A percentile compares a stretch with the other conserved stretches of the same genome.
Conservation (phyloP, 768 basidiomycete species). For the Boletus rubroflammeus region DNA sequence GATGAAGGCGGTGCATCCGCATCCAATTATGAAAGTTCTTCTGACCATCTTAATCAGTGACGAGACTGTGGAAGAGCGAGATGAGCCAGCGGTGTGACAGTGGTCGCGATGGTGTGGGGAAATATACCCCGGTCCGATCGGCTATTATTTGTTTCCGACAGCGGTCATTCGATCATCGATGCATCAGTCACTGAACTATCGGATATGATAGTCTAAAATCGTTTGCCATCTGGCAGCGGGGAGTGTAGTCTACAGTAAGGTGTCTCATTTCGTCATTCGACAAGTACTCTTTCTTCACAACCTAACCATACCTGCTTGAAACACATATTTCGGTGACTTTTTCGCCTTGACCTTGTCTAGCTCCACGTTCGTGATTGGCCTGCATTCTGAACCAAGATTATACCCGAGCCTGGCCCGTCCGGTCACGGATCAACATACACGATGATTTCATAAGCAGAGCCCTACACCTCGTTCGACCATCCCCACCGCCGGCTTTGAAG, state of each 20-base stretch:
- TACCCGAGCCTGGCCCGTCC: conserved; percentile 63
- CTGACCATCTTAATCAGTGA: conserved; percentile 4
- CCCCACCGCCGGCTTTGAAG: conserved; percentile 54
- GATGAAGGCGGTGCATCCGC: conserved; percentile 19
- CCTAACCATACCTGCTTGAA: conserved; percentile 30
- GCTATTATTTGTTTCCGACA: neutral
- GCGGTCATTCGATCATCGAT: too few species aligned
- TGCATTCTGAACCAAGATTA: conserved; percentile 69
- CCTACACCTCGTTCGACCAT: conserved; percentile 58
- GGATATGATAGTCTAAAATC: neutral
- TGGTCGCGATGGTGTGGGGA: neutral
- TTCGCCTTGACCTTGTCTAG: conserved; percentile 73
- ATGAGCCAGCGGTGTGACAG: too few species aligned
- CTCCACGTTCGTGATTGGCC: conserved; percentile 54
- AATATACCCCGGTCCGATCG: neutral
- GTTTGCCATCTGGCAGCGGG: neutral
- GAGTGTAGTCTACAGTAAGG: neutral
- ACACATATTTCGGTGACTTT: conserved; percentile 44
- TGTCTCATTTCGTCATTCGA: neutral
- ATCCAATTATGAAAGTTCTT: conserved; percentile 18
- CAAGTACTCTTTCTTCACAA: conserved; percentile 26
- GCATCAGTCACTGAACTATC: too few species aligned
- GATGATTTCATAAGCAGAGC: too few species aligned
- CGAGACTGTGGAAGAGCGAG: neutral
- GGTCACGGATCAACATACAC: neutral